Evolutionary conservation across 208 protist genomes (phyloP).

Genomic region (Cochliopodium minus): DNA sequence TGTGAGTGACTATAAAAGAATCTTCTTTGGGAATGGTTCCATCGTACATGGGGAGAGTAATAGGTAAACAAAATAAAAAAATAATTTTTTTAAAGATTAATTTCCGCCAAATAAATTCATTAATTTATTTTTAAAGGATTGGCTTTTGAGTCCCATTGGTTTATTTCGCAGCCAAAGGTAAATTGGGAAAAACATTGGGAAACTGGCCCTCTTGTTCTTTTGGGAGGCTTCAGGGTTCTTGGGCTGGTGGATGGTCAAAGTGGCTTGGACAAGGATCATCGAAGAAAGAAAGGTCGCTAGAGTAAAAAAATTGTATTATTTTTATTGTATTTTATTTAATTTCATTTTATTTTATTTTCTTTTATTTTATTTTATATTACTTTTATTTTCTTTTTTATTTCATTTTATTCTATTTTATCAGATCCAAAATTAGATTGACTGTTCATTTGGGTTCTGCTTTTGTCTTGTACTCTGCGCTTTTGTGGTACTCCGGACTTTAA

Average conservation of each 20-base stretch:
- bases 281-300: conserved; percentile 49
- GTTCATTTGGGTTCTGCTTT: conserved; percentile 77
- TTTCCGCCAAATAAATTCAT: no score
- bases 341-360: no score
- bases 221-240: conserved; percentile 59
- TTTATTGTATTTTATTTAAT: no score
- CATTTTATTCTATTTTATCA: no score
- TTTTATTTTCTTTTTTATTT: no score
- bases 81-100: no score
- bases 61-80: no score
- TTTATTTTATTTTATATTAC: no score
- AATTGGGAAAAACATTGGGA: conserved; percentile 23
- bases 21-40: conserved; percentile 87
- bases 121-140: no score
- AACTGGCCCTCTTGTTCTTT: not conserved
- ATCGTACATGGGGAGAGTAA: conserved; percentile 66
- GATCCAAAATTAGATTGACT: conserved; percentile 67
- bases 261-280: conserved; percentile 61
- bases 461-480: conserved; percentile 54
- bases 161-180: conserved; percentile 51
- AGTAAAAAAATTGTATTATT: conserved; percentile 40
- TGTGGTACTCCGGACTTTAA: no score
- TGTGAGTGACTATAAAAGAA: conserved; percentile 78
- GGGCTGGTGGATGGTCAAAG: conserved; percentile 92
- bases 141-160: conserved; percentile 63